Conservation (phyloP, 1,284 basidiomycete species). For the Mycena citricolor region DNA sequence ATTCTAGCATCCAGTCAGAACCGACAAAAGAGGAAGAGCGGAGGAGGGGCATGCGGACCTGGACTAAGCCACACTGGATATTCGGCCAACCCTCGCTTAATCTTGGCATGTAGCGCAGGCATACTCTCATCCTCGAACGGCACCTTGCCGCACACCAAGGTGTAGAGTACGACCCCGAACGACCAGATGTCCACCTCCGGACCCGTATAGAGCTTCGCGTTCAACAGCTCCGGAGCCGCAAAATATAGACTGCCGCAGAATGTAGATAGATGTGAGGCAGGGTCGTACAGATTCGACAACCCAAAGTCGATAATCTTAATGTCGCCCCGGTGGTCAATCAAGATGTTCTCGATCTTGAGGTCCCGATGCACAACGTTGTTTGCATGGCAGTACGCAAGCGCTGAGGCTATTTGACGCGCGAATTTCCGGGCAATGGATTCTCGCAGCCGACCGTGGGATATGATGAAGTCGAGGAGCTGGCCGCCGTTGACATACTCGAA, state of each 20-base stretch:
- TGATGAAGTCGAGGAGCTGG: slow-evolving; percentile 99
- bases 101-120: slow-evolving; percentile 98
- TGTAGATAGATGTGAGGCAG: slow-evolving; percentile 80
- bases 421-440: slow-evolving; percentile 97
- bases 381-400: slow-evolving; percentile 94
- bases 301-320: slow-evolving; percentile 99
- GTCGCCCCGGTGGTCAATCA: slow-evolving; percentile 97
- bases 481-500: slow-evolving; percentile 99
- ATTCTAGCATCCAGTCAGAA: slow-evolving; percentile 63
- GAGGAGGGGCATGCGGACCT: slow-evolving; percentile 50
- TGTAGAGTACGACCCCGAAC: slow-evolving; percentile 97
- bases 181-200: slow-evolving; percentile 99
- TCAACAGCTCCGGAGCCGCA: slow-evolving; percentile 94
- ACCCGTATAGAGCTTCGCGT: slow-evolving; percentile 95
- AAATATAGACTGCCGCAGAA: slow-evolving; percentile 99
- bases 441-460: slow-evolving; percentile 93
- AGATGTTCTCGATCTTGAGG: slow-evolving; percentile 99
- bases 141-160: slow-evolving; percentile 96
- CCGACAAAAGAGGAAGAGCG: slow-evolving; percentile 7
- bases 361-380: slow-evolving; percentile 98
- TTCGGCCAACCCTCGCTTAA: slow-evolving; percentile 95
- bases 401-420: slow-evolving; percentile 94
- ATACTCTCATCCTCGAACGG: slow-evolving; percentile 99
- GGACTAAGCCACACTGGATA: slow-evolving; percentile 96
- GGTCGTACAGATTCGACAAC: slow-evolving; percentile 95